These are phyloP conservation scores for Cordyceps javanica DNA, from an alignment of 2,329 filamentous ascomycete species.

Conservation along the genomic window DNA sequence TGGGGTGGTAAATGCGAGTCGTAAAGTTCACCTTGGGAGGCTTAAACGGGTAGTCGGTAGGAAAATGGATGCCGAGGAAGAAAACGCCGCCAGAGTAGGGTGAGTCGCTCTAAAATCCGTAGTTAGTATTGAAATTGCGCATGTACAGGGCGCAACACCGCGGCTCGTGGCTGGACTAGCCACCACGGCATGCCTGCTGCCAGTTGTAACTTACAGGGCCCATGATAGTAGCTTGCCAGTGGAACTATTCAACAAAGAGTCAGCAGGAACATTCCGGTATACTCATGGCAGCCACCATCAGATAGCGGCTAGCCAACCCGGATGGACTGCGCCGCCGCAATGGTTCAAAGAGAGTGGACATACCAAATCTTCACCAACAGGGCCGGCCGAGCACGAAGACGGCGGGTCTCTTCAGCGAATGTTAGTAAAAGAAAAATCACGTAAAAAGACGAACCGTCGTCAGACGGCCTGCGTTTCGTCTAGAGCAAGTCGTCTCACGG, in stretches of 20 bases:
- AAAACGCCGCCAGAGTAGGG: constrained; percentile 98
- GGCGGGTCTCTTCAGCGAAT: constrained; percentile 73
- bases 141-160: not conserved
- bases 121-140: constrained; percentile 23
- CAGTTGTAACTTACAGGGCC: constrained; percentile 70
- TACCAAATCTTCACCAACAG: constrained; percentile 97
- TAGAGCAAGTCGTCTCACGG: not conserved
- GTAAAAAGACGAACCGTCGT: constrained; percentile 1
- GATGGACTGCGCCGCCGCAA: constrained; percentile 17
- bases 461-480: not conserved
- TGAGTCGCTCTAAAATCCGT: constrained; percentile 68
- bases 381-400: constrained; percentile 96
- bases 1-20: constrained; percentile 98
- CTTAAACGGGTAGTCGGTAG: constrained; percentile 99
- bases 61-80: constrained; percentile 98
- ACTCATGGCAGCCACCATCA: constrained; percentile 3
- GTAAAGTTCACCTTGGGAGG: constrained; percentile 99
- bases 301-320: constrained; percentile 1
- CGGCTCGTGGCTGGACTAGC: not conserved
- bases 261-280: constrained; percentile 19
- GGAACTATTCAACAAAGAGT: constrained; percentile 59
- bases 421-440: constrained; percentile 9
- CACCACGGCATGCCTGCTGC: not conserved
- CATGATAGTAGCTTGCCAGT: constrained; percentile 99
- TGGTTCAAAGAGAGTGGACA: constrained; percentile 35